phyloP scores from a whole-genome alignment of 805 yeast species.

The Yamadazyma tumulicola region DNA sequence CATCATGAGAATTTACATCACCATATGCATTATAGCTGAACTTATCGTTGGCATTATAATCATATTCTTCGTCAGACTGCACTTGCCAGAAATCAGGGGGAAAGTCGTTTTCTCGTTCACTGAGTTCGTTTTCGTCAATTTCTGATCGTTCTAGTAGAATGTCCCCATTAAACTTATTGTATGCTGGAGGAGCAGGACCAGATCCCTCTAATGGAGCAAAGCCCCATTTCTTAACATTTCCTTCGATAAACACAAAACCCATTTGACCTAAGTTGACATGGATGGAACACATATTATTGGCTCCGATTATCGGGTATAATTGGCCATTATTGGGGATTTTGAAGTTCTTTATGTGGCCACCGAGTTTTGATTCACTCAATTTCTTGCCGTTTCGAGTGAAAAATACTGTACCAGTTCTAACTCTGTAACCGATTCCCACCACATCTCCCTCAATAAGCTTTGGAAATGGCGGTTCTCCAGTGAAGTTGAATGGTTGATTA shows the following conservation, averaged over 20 bases:
- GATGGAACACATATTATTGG: conserved; percentile 75
- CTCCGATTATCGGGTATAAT: conserved; percentile 85
- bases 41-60: conserved; percentile 20
- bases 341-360: conserved; percentile 75
- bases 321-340: conserved; percentile 44
- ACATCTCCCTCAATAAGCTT: conserved; percentile 78
- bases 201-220: conserved; percentile 86
- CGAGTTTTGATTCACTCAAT: conserved; percentile 73
- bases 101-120: conserved; percentile 45
- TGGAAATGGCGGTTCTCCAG: conserved; percentile 54
- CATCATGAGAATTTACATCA: conserved; percentile 36
- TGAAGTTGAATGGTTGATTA: conserved; percentile 66
- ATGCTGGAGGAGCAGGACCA: conserved; percentile 92
- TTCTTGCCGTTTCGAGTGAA: conserved; percentile 95
- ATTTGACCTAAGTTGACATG: conserved; percentile 87
- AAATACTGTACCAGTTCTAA: conserved; percentile 79
- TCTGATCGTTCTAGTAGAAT: conserved; percentile 68
- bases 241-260: conserved; percentile 89
- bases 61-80: conserved; percentile 14
- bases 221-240: conserved; percentile 93
- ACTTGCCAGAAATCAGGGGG: conserved; percentile 56
- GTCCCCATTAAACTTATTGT: conserved; percentile 75
- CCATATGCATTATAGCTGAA: conserved; percentile 38
- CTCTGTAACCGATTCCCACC: conserved; percentile 85
- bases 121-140: conserved; percentile 45